These are phyloP conservation scores for Eruca vesicaria DNA, from an alignment of 441 rosid species.

Conservation along the genomic window DNA sequence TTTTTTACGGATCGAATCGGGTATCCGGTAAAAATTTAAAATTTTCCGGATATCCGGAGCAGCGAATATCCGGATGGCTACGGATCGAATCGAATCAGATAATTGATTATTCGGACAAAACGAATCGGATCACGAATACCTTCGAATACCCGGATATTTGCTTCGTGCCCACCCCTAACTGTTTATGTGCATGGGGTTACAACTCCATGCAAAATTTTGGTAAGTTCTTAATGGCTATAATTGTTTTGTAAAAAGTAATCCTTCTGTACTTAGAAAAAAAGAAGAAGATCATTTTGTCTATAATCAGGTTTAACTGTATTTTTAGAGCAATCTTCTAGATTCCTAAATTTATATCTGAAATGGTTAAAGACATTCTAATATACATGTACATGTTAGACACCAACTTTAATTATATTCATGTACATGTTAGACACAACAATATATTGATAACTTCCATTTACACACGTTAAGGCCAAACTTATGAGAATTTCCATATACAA, in stretches of 20 bases:
- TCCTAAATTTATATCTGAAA: neutral
- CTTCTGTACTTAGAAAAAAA: too few relatives aligned
- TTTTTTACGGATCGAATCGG: too few relatives aligned
- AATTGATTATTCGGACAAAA: too few relatives aligned
- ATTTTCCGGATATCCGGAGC: too few relatives aligned
- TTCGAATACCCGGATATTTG: too few relatives aligned
- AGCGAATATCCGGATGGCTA: too few relatives aligned
- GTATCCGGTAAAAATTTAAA: too few relatives aligned
- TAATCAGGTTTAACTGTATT: neutral
- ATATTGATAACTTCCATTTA: neutral
- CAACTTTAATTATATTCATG: neutral
- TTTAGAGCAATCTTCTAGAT: neutral
- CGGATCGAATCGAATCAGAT: too few relatives aligned
- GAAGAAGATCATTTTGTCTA: too few relatives aligned
- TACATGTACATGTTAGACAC: neutral
- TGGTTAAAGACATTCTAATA: neutral
- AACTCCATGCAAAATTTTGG: neutral
- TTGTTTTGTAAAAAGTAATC: neutral
- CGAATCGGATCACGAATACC: too few relatives aligned
- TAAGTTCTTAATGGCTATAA: neutral
- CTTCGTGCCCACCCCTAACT: too few relatives aligned
- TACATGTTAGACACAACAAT: neutral
- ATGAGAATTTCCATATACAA: neutral
- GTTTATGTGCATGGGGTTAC: neutral
- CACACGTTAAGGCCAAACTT: conserved; percentile 8